Evolutionary conservation across 2,329 filamentous ascomycete genomes (phyloP).

Genomic region (Scedosporium dehoogii): DNA sequence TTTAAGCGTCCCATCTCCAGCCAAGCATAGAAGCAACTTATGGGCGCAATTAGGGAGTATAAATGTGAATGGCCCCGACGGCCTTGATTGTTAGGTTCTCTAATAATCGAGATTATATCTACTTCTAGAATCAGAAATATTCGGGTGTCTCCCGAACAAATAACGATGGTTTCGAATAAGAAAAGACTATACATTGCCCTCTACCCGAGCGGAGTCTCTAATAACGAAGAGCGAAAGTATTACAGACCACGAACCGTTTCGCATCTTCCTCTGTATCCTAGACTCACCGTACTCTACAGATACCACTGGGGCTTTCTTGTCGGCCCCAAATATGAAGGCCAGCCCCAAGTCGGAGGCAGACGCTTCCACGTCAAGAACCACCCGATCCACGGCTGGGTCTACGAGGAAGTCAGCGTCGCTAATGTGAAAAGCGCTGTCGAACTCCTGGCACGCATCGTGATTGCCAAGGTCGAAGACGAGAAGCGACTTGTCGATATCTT

Average conservation of each 20-base stretch:
- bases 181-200: slow-evolving; percentile 22
- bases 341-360: slow-evolving; percentile 8
- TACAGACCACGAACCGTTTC: slow-evolving; percentile 6
- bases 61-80: no score
- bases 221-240: slow-evolving; percentile 17
- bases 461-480: slow-evolving; percentile 28
- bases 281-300: slow-evolving; percentile 9
- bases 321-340: slow-evolving; percentile 18
- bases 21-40: no score
- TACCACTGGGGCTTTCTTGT: slow-evolving; percentile 22
- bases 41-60: no score
- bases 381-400: slow-evolving; percentile 14
- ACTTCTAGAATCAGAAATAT: neutral
- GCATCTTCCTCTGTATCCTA: neutral
- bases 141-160: neutral
- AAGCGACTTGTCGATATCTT: slow-evolving; percentile 21
- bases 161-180: slow-evolving; percentile 15
- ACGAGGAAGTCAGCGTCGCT: slow-evolving; percentile 13
- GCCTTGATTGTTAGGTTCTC: no score
- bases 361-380: slow-evolving; percentile 23
- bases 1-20: no score
- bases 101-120: no score
- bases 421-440: slow-evolving; percentile 15
- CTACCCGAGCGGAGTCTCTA: slow-evolving; percentile 16
- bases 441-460: slow-evolving; percentile 25